Evolutionary conservation across 768 basidiomycete species (phyloP).

Genomic region (Rhodotorula toruloides): DNA sequence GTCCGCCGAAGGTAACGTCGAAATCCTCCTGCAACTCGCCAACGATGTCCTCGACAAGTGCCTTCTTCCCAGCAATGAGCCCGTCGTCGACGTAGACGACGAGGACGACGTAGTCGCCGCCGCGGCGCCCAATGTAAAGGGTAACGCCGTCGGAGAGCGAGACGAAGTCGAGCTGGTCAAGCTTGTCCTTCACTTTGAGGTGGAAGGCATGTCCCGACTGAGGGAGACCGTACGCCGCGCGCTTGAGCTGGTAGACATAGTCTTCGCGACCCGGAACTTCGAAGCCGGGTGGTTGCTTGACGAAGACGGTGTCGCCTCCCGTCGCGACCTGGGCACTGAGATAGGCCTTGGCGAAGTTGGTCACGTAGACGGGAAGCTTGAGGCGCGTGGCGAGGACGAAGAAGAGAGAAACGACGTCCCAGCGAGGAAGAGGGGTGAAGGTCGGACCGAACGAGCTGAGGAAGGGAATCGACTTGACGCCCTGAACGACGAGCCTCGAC

Average conservation of each 20-base stretch:
- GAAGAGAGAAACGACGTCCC: neutral
- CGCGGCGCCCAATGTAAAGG: neutral
- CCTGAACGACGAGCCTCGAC: neutral
- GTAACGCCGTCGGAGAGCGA: neutral
- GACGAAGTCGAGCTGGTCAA: neutral
- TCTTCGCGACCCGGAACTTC: too few relatives aligned
- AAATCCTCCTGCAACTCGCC: neutral
- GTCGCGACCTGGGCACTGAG: neutral
- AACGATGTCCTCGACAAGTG: conserved; percentile 13
- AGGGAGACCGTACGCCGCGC: neutral
- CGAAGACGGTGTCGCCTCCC: neutral
- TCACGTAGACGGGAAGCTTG: neutral
- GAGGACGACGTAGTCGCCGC: neutral
- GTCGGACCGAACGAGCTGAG: neutral
- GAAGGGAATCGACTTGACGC: neutral
- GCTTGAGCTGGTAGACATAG: neutral
- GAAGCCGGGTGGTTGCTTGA: neutral
- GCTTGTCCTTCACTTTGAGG: neutral
- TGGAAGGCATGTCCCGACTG: neutral
- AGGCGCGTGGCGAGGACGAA: neutral
- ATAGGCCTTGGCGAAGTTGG: neutral
- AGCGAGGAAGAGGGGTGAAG: neutral
- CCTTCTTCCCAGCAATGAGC: neutral
- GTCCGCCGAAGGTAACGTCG: neutral
- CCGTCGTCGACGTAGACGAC: conserved; percentile 22